Percentiles rank a stretch among this genome's conserved stretches.
These are phyloP conservation scores for Coniosporium apollinis DNA, from an alignment of 495 filamentous ascomycete species.

Conservation along the genomic window DNA sequence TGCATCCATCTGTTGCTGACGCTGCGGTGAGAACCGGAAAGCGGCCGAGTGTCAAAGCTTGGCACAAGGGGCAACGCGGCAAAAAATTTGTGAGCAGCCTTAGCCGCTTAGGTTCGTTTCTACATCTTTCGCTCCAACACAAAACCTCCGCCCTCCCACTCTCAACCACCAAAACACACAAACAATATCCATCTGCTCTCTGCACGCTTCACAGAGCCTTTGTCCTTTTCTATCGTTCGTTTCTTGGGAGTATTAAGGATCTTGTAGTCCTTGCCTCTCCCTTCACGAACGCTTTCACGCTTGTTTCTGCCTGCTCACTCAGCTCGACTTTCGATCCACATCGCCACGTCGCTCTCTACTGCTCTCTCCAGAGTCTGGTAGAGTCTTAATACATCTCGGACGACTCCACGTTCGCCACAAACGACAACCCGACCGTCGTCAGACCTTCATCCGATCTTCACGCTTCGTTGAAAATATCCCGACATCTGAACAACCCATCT, in stretches of 20 bases:
- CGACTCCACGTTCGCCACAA: not conserved
- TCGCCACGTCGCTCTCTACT: not conserved
- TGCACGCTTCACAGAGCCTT: not conserved
- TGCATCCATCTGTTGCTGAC: too few relatives aligned
- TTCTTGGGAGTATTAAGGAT: not conserved
- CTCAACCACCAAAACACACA: not conserved
- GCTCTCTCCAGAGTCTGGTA: not conserved
- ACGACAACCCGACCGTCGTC: not conserved
- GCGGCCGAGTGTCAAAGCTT: too few relatives aligned
- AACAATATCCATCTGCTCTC: not conserved
- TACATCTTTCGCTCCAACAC: too few relatives aligned
- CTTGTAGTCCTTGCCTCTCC: conserved; percentile 1
- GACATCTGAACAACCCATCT: conserved; percentile 4
- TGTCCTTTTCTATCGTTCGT: not conserved
- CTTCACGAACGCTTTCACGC: conserved; percentile 4
- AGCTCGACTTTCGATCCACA: too few relatives aligned
- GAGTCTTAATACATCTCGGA: not conserved
- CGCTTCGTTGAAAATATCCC: conserved; percentile 2
- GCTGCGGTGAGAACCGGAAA: too few relatives aligned
- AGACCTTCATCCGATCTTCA: not conserved
- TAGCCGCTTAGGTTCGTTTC: too few relatives aligned
- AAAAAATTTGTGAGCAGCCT: too few relatives aligned
- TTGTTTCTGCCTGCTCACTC: too few relatives aligned
- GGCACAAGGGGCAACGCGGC: too few relatives aligned
- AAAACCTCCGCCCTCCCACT: too few relatives aligned